These are phyloP conservation scores for Termitomyces sp. DNA, from an alignment of 768 basidiomycete species.

Conservation along the genomic window DNA sequence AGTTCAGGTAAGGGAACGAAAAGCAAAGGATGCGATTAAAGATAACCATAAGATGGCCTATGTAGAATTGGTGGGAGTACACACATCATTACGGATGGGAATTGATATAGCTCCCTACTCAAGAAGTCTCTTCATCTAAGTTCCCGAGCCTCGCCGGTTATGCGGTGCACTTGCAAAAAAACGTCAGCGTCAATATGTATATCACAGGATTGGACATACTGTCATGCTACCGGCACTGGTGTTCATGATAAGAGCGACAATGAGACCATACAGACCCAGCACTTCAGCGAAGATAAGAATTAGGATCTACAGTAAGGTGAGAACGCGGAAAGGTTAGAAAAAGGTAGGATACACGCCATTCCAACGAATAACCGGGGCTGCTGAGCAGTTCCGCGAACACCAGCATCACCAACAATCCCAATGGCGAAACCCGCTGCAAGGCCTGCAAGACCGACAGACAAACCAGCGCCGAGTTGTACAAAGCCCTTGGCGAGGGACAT, in stretches of 20 bases:
- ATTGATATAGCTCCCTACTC: slow-evolving; percentile 12
- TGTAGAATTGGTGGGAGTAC: slow-evolving; percentile 6
- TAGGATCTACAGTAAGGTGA: slow-evolving; percentile 55
- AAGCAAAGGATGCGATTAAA: slow-evolving; percentile 11
- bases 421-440: slow-evolving; percentile 97
- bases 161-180: slow-evolving; percentile 1
- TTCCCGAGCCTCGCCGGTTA: slow-evolving; percentile 5
- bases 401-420: slow-evolving; percentile 98
- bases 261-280: slow-evolving; percentile 48
- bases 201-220: slow-evolving; percentile 4
- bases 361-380: slow-evolving; percentile 92
- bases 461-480: slow-evolving; percentile 89
- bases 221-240: slow-evolving; percentile 42
- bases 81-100: slow-evolving; percentile 11
- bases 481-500: slow-evolving; percentile 96
- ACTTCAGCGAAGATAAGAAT: slow-evolving; percentile 99
- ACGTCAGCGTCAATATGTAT: background rate
- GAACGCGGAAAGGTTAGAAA: background rate
- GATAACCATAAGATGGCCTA: slow-evolving; percentile 9
- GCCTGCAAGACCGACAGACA: slow-evolving; percentile 90
- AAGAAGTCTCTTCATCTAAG: background rate
- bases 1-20: background rate
- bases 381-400: slow-evolving; percentile 96
- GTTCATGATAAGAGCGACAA: slow-evolving; percentile 96
- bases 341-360: slow-evolving; percentile 55